Evolutionary conservation across 306 rosid species (phyloP), one percentile per base, ranked within the genome.

Genomic region (Trifolium subterraneum): DNA sequence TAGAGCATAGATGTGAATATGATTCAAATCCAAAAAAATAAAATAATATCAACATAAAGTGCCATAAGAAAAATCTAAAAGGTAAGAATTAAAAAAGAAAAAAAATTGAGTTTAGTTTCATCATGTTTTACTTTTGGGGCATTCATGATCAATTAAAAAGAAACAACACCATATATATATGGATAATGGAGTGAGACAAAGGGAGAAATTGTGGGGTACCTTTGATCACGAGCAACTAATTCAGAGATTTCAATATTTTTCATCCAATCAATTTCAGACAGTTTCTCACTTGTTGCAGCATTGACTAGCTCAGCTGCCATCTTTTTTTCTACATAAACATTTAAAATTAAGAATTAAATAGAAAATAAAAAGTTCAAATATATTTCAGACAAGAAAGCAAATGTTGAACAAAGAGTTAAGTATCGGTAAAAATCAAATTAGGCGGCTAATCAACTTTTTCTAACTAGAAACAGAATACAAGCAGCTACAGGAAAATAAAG

Each of bases 201-300:
- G 65, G 13, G 8, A 29, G 75, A 12, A 78, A 23, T 68, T 56
- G 13, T 7, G 29, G 18, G 20, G 23, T 81, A 92, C 98, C 96
- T 90, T 39, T 79, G 88, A 87, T 92, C 96, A 64, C 36, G 81
- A 56, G 92, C 93, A 38, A 92, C 92, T 77, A 90, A 82, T 84
- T 92, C 98, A 73, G 96, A 90, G 23, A 92, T 88, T 78, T 87
- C 84, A 81, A 92, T 92, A 76, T 90, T 92, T 79, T 90, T 90
- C 16, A 38, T 72, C 98, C 98, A 92, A 78, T 92, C 96, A 70
- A 83, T 72, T 79, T 90, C 98, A 44, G 78, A 41, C 51, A 92
- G 84, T 81, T 90, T 92, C 82, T 90, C 96, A 74, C 87, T 90
- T 68, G 98, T 92, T 25, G 98, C 98, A 80, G 90, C 78, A 51